These are phyloP conservation scores for Hortiboletus flavorubellus DNA, from an alignment of 768 basidiomycete genomes.

Conservation along the genomic window DNA sequence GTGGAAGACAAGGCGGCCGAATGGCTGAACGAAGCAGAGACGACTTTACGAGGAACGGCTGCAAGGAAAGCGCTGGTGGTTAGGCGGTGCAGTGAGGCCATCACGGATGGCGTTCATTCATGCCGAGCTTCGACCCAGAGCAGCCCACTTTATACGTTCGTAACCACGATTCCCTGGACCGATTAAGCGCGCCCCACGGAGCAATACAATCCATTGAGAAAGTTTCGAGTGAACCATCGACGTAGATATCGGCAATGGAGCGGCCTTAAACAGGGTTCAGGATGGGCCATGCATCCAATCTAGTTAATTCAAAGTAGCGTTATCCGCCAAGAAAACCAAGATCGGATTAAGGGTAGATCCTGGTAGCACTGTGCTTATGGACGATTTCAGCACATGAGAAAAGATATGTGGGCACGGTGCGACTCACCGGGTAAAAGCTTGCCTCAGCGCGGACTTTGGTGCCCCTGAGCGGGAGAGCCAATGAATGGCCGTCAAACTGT, in stretches of 20 bases:
- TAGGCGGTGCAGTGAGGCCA: conserved; percentile 16
- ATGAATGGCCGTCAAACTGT: background rate
- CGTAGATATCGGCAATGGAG: conserved; percentile 18
- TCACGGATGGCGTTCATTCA: background rate
- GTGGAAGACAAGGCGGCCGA: conserved; percentile 13
- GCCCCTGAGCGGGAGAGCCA: background rate
- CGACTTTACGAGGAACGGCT: conserved; percentile 6
- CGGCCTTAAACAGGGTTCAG: conserved; percentile 14
- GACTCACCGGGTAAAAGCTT: background rate
- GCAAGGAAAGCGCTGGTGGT: conserved; percentile 5
- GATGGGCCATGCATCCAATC: background rate
- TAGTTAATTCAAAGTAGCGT: conserved; percentile 1
- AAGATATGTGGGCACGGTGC: background rate
- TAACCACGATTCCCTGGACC: background rate
- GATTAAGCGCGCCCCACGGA: background rate
- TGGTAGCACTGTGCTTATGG: background rate
- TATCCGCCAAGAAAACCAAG: conserved; percentile 9
- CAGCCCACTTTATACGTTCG: conserved; percentile 18
- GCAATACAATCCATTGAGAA: background rate
- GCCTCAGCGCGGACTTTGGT: background rate
- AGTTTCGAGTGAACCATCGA: background rate
- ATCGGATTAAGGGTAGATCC: conserved; percentile 1
- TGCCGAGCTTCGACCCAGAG: background rate
- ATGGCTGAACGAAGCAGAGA: conserved; percentile 11
- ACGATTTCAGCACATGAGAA: background rate